Conservation (phyloP, 352 stramenopile species). For the Pythium chondricola region DNA sequence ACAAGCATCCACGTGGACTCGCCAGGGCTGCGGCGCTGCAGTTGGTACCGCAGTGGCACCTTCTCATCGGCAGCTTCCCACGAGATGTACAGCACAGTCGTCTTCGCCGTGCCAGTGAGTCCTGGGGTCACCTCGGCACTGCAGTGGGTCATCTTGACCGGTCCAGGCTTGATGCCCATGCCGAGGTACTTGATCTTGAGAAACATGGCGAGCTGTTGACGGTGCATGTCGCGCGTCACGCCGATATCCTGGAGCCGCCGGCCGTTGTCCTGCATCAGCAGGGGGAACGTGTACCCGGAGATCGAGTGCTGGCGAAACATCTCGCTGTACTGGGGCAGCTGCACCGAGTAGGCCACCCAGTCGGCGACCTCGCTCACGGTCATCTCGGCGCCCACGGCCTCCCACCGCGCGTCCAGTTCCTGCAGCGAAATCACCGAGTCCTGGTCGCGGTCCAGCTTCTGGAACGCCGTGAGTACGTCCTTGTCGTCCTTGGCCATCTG, state of each 20-base stretch:
- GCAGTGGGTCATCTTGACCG: slow-evolving; percentile 38
- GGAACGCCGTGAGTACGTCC: slow-evolving; percentile 60
- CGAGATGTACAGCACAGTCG: slow-evolving; percentile 41
- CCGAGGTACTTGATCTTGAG: slow-evolving; percentile 78
- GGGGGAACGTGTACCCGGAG: slow-evolving; percentile 80
- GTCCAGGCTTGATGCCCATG: slow-evolving; percentile 59
- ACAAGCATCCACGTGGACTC: slow-evolving; percentile 50
- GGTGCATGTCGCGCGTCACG: slow-evolving; percentile 61
- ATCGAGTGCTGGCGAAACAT: slow-evolving; percentile 76
- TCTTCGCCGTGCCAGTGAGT: slow-evolving; percentile 1
- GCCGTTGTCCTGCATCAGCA: slow-evolving; percentile 82
- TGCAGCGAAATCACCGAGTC: slow-evolving; percentile 78
- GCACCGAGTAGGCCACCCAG: slow-evolving; percentile 74
- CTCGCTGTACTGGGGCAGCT: slow-evolving; percentile 76
- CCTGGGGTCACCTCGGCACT: slow-evolving; percentile 16
- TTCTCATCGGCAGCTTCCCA: slow-evolving; percentile 43
- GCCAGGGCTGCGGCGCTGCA: slow-evolving; percentile 60
- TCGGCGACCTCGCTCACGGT: slow-evolving; percentile 77
- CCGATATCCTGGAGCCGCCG: slow-evolving; percentile 64
- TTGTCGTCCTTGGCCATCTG: slow-evolving; percentile 52
- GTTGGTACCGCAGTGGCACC: slow-evolving; percentile 52
- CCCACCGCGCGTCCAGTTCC: slow-evolving; percentile 80
- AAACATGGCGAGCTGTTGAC: slow-evolving; percentile 76
- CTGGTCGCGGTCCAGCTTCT: slow-evolving; percentile 71
- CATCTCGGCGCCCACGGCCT: slow-evolving; percentile 78